Conservation (phyloP, 2,329 filamentous ascomycete species). For the Thermochaetoides dissita region DNA sequence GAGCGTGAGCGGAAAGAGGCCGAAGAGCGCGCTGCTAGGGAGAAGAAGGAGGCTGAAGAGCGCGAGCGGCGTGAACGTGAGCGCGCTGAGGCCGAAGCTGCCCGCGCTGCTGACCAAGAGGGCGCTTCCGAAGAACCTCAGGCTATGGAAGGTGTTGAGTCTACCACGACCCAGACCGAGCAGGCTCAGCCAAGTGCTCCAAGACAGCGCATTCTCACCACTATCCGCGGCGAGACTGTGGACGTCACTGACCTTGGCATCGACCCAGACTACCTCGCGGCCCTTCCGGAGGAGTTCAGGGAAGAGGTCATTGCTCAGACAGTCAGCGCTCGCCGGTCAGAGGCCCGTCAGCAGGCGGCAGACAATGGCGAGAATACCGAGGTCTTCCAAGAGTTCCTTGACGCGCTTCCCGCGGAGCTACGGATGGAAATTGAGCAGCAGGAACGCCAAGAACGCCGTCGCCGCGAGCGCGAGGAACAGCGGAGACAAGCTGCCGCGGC, state of each 20-base stretch:
- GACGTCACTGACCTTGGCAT: constrained; percentile 94
- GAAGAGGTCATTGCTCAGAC: constrained; percentile 93
- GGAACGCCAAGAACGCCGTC: constrained; percentile 76
- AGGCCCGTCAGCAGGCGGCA: constrained; percentile 54
- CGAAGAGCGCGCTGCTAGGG: constrained; percentile 49
- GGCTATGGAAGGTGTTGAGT: constrained; percentile 53
- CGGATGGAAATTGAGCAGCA: constrained; percentile 82
- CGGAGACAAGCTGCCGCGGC: constrained; percentile 50
- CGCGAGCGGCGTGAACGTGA: constrained; percentile 47
- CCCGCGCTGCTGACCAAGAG: constrained; percentile 35
- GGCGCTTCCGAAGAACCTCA: constrained; percentile 26
- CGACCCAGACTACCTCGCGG: constrained; percentile 84
- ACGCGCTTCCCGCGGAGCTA: constrained; percentile 81
- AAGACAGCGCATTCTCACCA: constrained; percentile 59
- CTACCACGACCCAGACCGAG: constrained; percentile 21
- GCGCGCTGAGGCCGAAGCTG: constrained; percentile 40
- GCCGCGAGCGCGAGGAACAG: constrained; percentile 70
- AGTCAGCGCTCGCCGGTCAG: constrained; percentile 65
- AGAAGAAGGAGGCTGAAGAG: constrained; percentile 59
- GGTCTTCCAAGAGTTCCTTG: constrained; percentile 85
- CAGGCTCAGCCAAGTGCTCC: constrained; percentile 22
- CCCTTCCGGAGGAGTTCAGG: constrained; percentile 90
- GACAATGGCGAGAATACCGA: constrained; percentile 63
- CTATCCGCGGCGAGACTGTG: constrained; percentile 70
- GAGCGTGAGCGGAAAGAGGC: constrained; percentile 59